Base-by-base conservation (phyloP, 805 yeast genomes). In the Yamadazyma ubonensis region DNA sequence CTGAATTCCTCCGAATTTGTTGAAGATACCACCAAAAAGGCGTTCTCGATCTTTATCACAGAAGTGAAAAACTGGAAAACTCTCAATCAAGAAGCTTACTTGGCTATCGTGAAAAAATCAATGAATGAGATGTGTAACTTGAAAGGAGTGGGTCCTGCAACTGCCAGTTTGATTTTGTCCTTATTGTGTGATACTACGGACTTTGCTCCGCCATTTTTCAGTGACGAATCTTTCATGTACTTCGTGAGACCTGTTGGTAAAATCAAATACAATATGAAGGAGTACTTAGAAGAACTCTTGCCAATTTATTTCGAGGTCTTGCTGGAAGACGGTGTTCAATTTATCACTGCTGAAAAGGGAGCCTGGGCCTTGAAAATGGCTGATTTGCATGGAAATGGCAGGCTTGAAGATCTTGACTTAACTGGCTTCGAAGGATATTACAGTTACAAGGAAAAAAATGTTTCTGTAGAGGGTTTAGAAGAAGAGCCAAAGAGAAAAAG, bases 101-200 rank as follows among this genome's bases (percentile, higher is more conserved):
- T 46, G 7, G 42, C 33, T 1, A 36, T 39, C 0, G 48, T 65
- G 5, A 59, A 55, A 33, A 41, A 43, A 8, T 39, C 68, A 3
- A 33, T 71, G 36, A 61, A 61, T 22, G 46, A 43, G 18, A 37
- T 66, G 4, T 64, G 71, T 42, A 58, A 57, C 28, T 54, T 73
- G 28, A 55, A 56, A 32, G 79, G 78, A 0, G 75, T 73, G 4
- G 79, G 79, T 0, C 76, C 77, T 1, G 79, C 79, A 5, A 73
- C 76, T 5, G 74, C 70, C 2, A 68, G 75, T 30, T 56, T 73
- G 38, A 50, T 73, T 0, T 45, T 69, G 29, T 71, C 76, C 1
- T 45, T 72, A 14, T 33, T 55, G 22, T n/a, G 27, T 28, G 43
- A 53, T 19, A 44, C 58, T 19, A 45, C 51, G 20, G 36, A 29